Conservation (phyloP, 139 green algal species). For the Edaphochlamys debaryana region DNA sequence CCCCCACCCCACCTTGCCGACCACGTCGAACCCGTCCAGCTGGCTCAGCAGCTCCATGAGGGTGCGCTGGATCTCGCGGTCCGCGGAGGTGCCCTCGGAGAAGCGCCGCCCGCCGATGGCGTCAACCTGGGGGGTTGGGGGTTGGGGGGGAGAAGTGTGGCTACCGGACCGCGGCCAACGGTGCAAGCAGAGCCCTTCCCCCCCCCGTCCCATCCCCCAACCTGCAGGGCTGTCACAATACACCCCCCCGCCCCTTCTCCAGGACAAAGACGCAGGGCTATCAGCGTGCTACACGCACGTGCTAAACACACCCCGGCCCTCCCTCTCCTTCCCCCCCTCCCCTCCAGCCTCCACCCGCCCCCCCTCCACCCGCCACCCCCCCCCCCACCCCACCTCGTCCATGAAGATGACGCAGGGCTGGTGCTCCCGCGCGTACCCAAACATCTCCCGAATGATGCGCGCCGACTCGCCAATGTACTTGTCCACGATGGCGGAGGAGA, state of each 20-base stretch:
- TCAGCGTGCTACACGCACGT: too few species aligned
- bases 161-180: background rate
- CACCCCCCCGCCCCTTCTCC: slow-evolving; percentile 77
- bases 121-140: slow-evolving; percentile 79
- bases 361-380: background rate
- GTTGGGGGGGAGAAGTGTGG: background rate
- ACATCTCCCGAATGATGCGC: slow-evolving; percentile 98
- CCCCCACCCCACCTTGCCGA: slow-evolving; percentile 82
- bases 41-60: slow-evolving; percentile 99
- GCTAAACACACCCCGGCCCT: too few species aligned
- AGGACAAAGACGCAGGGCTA: slow-evolving; percentile 99
- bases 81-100: slow-evolving; percentile 96
- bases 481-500: slow-evolving; percentile 96
- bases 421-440: slow-evolving; percentile 94
- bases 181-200: too few species aligned
- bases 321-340: too few species aligned
- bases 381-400: slow-evolving; percentile 77
- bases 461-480: slow-evolving; percentile 99
- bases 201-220: too few species aligned
- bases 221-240: background rate
- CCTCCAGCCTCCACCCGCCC: background rate
- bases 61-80: slow-evolving; percentile 99
- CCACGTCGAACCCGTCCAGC: slow-evolving; percentile 98
- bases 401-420: slow-evolving; percentile 99
- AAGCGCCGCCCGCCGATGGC: slow-evolving; percentile 97